These are phyloP conservation scores for Camillea tinctor DNA, from an alignment of 2,329 filamentous ascomycete species.

Conservation along the genomic window DNA sequence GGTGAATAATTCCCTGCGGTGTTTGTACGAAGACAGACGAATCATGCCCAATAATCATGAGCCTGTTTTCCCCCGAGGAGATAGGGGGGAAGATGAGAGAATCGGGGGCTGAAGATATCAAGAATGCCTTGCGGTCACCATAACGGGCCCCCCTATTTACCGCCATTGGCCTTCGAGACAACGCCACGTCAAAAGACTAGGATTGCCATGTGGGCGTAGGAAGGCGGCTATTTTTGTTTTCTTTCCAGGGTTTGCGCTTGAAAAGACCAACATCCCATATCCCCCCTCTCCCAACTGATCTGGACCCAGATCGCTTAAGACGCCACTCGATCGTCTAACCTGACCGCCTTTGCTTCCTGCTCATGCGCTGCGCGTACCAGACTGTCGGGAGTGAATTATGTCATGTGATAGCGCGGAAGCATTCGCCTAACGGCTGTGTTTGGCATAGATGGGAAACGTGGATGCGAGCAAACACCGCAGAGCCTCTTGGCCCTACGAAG, in stretches of 20 bases:
- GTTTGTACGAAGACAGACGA: neutral
- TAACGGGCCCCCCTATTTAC: neutral
- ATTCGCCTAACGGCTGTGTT: neutral
- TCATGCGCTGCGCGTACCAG: neutral
- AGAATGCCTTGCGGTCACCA: neutral
- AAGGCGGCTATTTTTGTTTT: neutral
- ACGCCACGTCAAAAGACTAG: neutral
- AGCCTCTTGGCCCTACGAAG: neutral
- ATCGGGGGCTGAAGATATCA: neutral
- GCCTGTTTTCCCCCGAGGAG: neutral
- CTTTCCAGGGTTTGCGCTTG: neutral
- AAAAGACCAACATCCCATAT: neutral
- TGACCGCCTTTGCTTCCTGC: neutral
- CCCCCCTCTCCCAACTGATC: too few relatives aligned
- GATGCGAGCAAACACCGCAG: neutral
- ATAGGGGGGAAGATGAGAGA: too few relatives aligned
- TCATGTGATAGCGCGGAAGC: neutral
- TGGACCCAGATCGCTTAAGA: neutral
- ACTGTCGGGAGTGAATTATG: neutral
- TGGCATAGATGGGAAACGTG: neutral
- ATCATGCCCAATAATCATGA: neutral
- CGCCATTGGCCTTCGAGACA: neutral
- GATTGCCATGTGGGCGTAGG: neutral
- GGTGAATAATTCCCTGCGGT: neutral
- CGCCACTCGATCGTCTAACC: neutral